Percentiles rank a stretch among this genome's conserved stretches.
Conservation (phyloP, 805 yeast species). For the Scheffersomyces lignosus region DNA sequence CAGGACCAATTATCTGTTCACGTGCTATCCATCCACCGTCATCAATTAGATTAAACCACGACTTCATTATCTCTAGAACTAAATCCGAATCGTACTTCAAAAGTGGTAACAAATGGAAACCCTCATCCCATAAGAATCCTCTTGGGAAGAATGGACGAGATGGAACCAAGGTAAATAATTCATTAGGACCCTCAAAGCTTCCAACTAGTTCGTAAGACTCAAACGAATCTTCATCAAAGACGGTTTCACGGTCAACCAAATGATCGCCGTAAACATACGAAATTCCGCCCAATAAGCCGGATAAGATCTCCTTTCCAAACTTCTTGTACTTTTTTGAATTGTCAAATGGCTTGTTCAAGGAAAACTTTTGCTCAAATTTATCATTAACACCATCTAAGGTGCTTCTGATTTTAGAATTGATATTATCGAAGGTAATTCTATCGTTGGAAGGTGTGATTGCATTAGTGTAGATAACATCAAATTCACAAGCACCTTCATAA, state of each 20-base stretch:
- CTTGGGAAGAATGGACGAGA: constrained; percentile 94
- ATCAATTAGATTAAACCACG: constrained; percentile 88
- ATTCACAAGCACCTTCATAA: constrained; percentile 73
- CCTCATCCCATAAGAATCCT: constrained; percentile 99
- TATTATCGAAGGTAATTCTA: constrained; percentile 34
- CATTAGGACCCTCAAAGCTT: constrained; percentile 70
- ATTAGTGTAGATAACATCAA: constrained; percentile 63
- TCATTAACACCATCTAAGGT: constrained; percentile 43
- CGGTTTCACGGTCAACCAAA: constrained; percentile 71
- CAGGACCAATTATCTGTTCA: constrained; percentile 90
- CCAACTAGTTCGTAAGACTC: constrained; percentile 55
- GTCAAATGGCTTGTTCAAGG: constrained; percentile 56
- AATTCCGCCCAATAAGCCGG: constrained; percentile 87
- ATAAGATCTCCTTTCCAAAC: constrained; percentile 77
- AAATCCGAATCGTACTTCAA: constrained; percentile 81
- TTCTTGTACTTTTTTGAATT: constrained; percentile 34
- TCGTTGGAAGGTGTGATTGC: constrained; percentile 40
- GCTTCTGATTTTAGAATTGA: constrained; percentile 33
- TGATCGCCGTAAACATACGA: constrained; percentile 86
- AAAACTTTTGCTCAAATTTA: constrained; percentile 53
- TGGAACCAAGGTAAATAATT: constrained; percentile 81
- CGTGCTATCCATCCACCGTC: constrained; percentile 96
- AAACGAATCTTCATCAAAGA: constrained; percentile 68
- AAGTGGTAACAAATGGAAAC: constrained; percentile 85
- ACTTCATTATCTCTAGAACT: constrained; percentile 72